Evolutionary conservation across 2,329 filamentous ascomycete species (phyloP).

Genomic region (Fusarium sororula): DNA sequence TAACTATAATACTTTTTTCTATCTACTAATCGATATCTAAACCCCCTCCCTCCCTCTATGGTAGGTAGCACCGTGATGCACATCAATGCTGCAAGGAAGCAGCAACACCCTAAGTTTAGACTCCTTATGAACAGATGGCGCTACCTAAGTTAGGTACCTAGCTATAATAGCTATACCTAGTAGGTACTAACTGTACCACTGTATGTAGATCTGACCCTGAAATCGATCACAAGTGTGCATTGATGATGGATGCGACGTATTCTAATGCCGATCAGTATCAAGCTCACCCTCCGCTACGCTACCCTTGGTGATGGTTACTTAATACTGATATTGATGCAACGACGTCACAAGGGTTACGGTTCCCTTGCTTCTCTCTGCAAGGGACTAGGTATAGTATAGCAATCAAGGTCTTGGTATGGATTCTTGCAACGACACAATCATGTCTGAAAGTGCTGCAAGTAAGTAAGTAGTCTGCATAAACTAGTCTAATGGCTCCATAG

Average conservation of each 20-base stretch:
- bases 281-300: not conserved
- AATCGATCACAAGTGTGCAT: constrained; percentile 12
- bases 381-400: not conserved
- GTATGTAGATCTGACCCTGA: constrained; percentile 13
- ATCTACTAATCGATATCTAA: too few species aligned
- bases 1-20: too few species aligned
- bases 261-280: constrained; percentile 12
- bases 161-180: too few species aligned
- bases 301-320: not conserved
- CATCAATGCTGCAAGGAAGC: not conserved
- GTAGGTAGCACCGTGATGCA: not conserved
- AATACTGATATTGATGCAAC: not conserved
- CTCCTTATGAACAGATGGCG: not conserved
- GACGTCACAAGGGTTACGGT: not conserved
- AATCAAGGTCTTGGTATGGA: not conserved
- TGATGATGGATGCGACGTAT: constrained; percentile 26
- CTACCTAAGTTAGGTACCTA: not conserved
- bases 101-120: not conserved
- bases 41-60: too few species aligned
- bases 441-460: not conserved
- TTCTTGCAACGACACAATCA: not conserved
- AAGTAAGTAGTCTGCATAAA: not conserved
- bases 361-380: not conserved
- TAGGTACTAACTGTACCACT: not conserved
- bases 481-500: not conserved